Evolutionary conservation across 2,329 filamentous ascomycete genomes (phyloP).

Genomic region (Kalmusia sp.): DNA sequence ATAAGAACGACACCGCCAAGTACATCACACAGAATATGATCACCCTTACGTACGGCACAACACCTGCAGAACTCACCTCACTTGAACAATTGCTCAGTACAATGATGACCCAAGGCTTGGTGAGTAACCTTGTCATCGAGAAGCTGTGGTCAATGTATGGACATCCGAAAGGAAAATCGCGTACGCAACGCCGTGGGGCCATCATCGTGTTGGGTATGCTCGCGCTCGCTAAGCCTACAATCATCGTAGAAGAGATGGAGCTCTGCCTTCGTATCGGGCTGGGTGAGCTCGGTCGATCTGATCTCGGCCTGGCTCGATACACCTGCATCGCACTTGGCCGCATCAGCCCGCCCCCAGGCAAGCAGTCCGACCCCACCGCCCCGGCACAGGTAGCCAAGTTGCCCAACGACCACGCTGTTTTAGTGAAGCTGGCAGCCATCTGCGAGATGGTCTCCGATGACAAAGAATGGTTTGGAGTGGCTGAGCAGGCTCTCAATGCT

Average conservation of each 20-base stretch:
- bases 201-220: constrained; percentile 99
- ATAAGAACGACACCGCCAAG: constrained; percentile 86
- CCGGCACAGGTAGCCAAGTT: constrained; percentile 71
- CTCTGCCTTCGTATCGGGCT: constrained; percentile 91
- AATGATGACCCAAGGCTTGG: constrained; percentile 94
- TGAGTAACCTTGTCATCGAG: constrained; percentile 83
- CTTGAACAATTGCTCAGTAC: constrained; percentile 93
- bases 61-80: constrained; percentile 92
- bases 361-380: constrained; percentile 69
- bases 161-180: constrained; percentile 84
- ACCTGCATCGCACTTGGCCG: constrained; percentile 92
- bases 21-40: constrained; percentile 99
- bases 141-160: constrained; percentile 99
- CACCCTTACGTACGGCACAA: constrained; percentile 94
- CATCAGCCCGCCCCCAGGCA: constrained; percentile 76
- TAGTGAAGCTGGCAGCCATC: constrained; percentile 81
- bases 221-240: constrained; percentile 87
- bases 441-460: constrained; percentile 85
- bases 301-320: constrained; percentile 90
- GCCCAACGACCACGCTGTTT: constrained; percentile 88
- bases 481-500: constrained; percentile 93
- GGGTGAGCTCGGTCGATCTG: constrained; percentile 77
- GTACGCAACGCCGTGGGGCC: constrained; percentile 85
- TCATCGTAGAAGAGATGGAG: constrained; percentile 94
- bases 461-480: constrained; percentile 92